Evolutionary conservation across 148 eudicot species (phyloP), one percentile per base, ranked within the genome.

Genomic region (Fagopyrum tataricum): DNA sequence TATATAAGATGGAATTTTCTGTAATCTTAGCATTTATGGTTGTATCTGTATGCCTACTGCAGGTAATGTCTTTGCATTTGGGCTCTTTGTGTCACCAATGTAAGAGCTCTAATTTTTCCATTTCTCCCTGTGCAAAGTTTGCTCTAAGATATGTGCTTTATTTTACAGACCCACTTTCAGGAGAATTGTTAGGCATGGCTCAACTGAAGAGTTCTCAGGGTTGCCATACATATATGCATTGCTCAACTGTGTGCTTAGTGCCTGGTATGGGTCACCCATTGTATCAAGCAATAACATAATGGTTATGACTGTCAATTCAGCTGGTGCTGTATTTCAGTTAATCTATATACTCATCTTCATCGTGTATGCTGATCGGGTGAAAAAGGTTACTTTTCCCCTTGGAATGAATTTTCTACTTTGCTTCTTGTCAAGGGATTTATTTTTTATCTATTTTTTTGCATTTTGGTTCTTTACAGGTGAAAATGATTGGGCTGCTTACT

Each of bases 61-160:
- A 88, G 92, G 89, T 20, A 88, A 88, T 73, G 73, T 88, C 78
- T 86, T 88, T 76, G 92, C 92, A 70, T 76, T 84, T 20, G 89
- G 89, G 24, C 76, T 88, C 11, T 88, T 88, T 74, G 78, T 85
- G 18, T 88, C 92, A 8, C 89, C 92, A n/a, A 77, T 88, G 92
- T 88, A 77, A 86, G 88, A 75, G 73, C 64, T 39, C n/a, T n/a
- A 0, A 31, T 31, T 31, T 31, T 31, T 31, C 0, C 37, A 31
- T 31, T 31, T 31, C 37, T 31, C 37, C 37, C 37, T 31, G 37
- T 31, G 37, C 37, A 31, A 31, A 31, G 37, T 31, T 31, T 73
- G 48, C 61, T 37, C 4, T 37, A 31, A 31, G 37, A 31, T 31
- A 2, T 0, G 37, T 31, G 23, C 37, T 44, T 20, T 18, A 13